Evolutionary conservation across 305 asterid species (phyloP), one percentile per base, ranked within the genome.

Genomic region (Fraxinus nigra): DNA sequence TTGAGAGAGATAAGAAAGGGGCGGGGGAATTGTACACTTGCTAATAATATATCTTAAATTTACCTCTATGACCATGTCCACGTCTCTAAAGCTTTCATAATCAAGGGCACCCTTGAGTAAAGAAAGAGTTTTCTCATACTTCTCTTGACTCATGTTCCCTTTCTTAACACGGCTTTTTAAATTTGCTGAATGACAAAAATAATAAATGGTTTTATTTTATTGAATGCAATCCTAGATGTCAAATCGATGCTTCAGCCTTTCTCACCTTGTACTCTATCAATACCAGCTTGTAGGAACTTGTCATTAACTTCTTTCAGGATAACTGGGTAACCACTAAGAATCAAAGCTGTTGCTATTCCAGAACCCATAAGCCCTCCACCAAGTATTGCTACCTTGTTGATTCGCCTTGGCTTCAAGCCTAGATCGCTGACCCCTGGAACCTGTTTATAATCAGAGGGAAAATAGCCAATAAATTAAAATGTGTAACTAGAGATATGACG

Each of bases 301-400:
- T 91, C 96, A 75, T 93, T 93, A 72, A 97, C 98, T 92, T 97
- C 99, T 90, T 97, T 97, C 77, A 97, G 87, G 85, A 97, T 84
- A 78, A 97, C 99, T 18, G 87, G 87, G 83, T 88, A 97, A 80
- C 86, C 89, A 79, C 97, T 90, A 79, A 91, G 96, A 83, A 97
- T 85, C 82, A 97, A 84, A 3, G 97, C 97, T 30, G 99, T 97
- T 16, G 99, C 98, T 83, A 97, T 97, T 75, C 99, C 99, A 34
- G 99, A 97, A 61, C 99, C 99, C 98, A 97, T 97, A 46, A 97
- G 92, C 56, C 99, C 99, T 32, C 99, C 99, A 82, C 99, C 99
- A 56, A 97, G 95, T 84, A 97, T 90, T 69, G 97, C 99, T 54
- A 97, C 97, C 91, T 91, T 97, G 82, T 92, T 91, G 74, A 97